Conservation (phyloP, 2,329 filamentous ascomycete genomes). For the Pseudogymnoascus sp. region DNA sequence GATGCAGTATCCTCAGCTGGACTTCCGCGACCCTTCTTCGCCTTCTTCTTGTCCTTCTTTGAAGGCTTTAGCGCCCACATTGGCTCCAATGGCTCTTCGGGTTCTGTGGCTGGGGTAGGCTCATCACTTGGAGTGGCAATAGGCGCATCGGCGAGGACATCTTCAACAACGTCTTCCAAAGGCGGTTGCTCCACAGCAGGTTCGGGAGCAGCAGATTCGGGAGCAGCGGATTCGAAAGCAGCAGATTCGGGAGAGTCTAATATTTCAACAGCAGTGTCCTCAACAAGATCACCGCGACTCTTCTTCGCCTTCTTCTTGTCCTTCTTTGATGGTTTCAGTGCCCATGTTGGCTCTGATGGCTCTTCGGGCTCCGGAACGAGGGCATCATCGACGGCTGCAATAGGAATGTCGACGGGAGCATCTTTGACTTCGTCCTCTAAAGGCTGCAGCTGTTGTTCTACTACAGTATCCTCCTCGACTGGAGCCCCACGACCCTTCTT, state of each 20-base stretch:
- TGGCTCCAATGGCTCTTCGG: slow-evolving; percentile 19
- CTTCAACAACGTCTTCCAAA: background rate
- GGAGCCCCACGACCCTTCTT: background rate
- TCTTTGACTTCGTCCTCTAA: background rate
- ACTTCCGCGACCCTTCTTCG: background rate
- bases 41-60: slow-evolving; percentile 11
- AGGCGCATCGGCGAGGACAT: background rate
- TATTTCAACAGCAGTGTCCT: background rate
- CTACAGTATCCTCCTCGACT: background rate
- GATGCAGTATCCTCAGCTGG: background rate
- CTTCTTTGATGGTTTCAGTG: slow-evolving; percentile 26
- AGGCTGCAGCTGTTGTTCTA: background rate
- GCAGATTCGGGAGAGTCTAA: background rate
- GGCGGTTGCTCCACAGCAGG: background rate
- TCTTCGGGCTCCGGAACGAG: background rate
- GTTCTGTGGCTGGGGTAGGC: background rate
- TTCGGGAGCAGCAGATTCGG: background rate
- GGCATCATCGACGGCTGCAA: background rate
- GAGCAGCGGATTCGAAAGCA: background rate
- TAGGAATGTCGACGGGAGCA: background rate
- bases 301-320: slow-evolving; percentile 31
- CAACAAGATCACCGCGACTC: background rate
- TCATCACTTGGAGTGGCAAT: slow-evolving; percentile 3
- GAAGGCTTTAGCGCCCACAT: background rate
- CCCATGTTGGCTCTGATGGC: background rate